Evolutionary conservation across 2,329 filamentous ascomycete genomes (phyloP), one percentile per base, ranked within the genome.

Genomic region (Ascochyta viciae-villosae): DNA sequence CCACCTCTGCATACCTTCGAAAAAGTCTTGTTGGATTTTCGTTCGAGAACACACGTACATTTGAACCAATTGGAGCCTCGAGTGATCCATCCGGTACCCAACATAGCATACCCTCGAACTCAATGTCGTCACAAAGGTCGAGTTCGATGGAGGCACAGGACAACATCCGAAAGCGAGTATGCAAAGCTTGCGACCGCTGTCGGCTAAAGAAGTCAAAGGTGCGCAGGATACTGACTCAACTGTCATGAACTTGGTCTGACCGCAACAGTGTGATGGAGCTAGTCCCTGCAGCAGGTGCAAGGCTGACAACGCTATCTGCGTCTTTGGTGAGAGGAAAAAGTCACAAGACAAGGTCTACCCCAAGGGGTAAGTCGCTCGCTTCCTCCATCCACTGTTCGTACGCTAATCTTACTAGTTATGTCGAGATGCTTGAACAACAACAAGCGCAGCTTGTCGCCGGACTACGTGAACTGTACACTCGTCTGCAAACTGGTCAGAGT

Each of bases 381-480:
- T 19, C 34, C 29, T 23, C 15, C 40, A 9, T 27, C 12, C 5
- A 10, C 22, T 7, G 26, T 33, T 33, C 16, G 16, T 7, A 19
- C 24, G 19, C 64, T 70, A 41, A 66, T 58, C 40, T 6, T 43
- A 12, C 9, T 38, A 87, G 84, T 61, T 87, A 86, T 59, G 85
- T 88, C 27, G 86, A 88, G 72, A 87, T 87, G 84, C 81, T 88
- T 45, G 86, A 88, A 67, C 85, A 87, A 66, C 85, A 88, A 77
- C 86, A 88, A 72, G 72, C 77, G 19, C 85, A 87, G 75, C 78
- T 88, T 5, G 85, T 88, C 27, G 76, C 82, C 50, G 86, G 84
- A 39, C 78, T 88, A 6, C 84, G 86, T 68, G 83, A 86, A 70
- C 76, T 87, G 41, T 88, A 88, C 72, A 80, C 78, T 60, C 79